Evolutionary conservation across 2,329 filamentous ascomycete species (phyloP), one percentile per base, ranked within the genome.

Genomic region (Dactylellina leptospora): DNA sequence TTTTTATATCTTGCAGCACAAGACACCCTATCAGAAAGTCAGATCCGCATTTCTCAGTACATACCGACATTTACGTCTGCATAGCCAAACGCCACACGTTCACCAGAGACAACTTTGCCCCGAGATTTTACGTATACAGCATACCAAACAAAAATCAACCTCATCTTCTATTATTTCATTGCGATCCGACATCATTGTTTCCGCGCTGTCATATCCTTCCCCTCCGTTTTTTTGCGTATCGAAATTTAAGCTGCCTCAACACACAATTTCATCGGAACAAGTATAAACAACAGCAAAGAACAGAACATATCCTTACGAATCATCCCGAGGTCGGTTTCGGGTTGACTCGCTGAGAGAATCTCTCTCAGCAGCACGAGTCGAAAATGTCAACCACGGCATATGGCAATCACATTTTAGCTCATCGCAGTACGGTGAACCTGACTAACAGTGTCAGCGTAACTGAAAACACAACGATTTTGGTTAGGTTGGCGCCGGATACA

Each of bases 401-500:
- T 42, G 61, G 30, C 48, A 50, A 27, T 27, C 55, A 38, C 50
- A 44, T 70, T 13, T 36, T 61, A 56, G 50, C 64, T 25, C 55
- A 70, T 40, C 64, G 55, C 20, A 48, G 40, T 30, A 27, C 63
- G 3, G 48, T 56, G 64, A 55, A 50, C 25, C 30, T 55, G 45
- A 33, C 64, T 18, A 55, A 23, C 56, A 22, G 42, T 40, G 28
- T 51, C 55, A 36, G n/a, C 42, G 50, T 48, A 47, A 47, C 59
- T 11, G 64, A 70, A 18, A 70, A 60, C 30, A 61, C 64, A 50
- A 70, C 64, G 20, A 70, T 70, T 70, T 42, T 70, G 42, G 64
- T 70, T 33, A 60, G 64, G 30, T 56, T 70, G 22, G 40, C 50
- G 30, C 64, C 64, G 30, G 64, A 70, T 56, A 48, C 40, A 40